Evolutionary conservation across 495 filamentous ascomycete genomes (phyloP), one percentile per base, ranked within the genome.

Genomic region (Penicillium salamii): DNA sequence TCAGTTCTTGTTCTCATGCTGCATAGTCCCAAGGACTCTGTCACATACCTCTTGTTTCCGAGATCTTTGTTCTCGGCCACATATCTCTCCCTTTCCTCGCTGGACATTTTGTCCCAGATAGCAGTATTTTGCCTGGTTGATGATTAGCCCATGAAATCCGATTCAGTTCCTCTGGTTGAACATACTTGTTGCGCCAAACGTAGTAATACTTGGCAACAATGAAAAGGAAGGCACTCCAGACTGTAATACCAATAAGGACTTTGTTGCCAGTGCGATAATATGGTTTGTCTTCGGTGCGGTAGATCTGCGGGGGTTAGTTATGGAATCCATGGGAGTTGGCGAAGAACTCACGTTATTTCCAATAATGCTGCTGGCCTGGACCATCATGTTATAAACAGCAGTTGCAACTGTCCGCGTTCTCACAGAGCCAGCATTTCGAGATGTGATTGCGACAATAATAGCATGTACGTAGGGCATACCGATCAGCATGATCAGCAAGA

Each of bases 351-450:
- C 79, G 57, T 88, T 87, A 32, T 78, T 78, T 2, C 70, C 61
- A 45, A 87, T 79, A 41, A 89, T 84, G 14, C 72, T 83, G 23
- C 75, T 76, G 0, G 76, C 70, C 60, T 91, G 86, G 1, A 90
- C 84, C 32, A 67, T 75, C 86, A 91, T 89, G 68, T 90, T 90
- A 62, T 91, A 91, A 12, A 88, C 13, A 0, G 76, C 73, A 23
- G 79, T 77, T 3, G 76, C 77, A 14, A 90, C 81, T 4, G 85
- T 82, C 3, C 86, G 61, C 0, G 85, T 87, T 1, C 84, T 67
- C 11, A 89, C 85, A 0, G 79, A 79, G n/a, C 85, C 85, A 3
- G 82, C 77, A 59, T 88, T 86, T 23, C 79, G 70, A 0, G 81
- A 82, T 15, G 82, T 82, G 73, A 83, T 83, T 8, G 78, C 84